Evolutionary conservation across 1,284 basidiomycete species (phyloP).

Genomic region (Malassezia slooffiae): DNA sequence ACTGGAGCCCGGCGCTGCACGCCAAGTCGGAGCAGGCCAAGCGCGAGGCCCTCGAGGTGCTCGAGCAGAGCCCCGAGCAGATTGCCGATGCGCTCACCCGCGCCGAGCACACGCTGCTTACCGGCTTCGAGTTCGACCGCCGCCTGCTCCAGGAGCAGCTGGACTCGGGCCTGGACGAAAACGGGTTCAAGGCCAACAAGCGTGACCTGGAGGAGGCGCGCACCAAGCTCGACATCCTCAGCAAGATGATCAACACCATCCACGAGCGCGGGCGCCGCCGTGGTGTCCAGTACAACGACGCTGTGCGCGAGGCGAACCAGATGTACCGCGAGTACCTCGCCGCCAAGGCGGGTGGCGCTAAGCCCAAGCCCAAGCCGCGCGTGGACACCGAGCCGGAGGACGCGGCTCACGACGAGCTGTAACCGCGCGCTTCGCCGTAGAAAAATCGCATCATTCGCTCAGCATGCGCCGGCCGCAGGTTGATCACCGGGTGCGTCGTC

Average conservation of each 20-base stretch:
- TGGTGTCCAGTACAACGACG: too few relatives aligned
- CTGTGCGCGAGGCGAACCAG: conserved; percentile 1
- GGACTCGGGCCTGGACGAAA: conserved; percentile 4
- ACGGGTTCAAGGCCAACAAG: conserved; percentile 8
- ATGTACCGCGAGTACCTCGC: background rate
- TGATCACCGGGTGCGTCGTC: conserved; percentile 14
- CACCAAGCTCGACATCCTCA: background rate
- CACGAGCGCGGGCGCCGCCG: background rate
- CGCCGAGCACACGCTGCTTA: conserved; percentile 2
- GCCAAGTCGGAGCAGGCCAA: conserved; percentile 13
- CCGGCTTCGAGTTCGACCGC: conserved; percentile 2
- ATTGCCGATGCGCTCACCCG: conserved; percentile 16
- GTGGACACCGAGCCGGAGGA: conserved; percentile 1
- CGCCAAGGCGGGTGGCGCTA: too few relatives aligned
- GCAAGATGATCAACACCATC: conserved; percentile 8
- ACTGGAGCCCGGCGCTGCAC: conserved; percentile 5
- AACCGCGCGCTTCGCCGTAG: background rate
- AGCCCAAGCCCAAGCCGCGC: background rate
- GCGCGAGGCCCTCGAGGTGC: conserved; percentile 26
- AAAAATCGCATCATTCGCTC: conserved; percentile 2
- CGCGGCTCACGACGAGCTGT: conserved; percentile 14
- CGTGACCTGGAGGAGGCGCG: conserved; percentile 2
- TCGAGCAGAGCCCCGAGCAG: conserved; percentile 19
- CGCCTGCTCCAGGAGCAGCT: conserved; percentile 6
- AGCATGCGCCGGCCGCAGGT: conserved; percentile 4